These are phyloP conservation scores for Sedum album DNA, from an alignment of 164 flowering plant species.

Conservation along the genomic window DNA sequence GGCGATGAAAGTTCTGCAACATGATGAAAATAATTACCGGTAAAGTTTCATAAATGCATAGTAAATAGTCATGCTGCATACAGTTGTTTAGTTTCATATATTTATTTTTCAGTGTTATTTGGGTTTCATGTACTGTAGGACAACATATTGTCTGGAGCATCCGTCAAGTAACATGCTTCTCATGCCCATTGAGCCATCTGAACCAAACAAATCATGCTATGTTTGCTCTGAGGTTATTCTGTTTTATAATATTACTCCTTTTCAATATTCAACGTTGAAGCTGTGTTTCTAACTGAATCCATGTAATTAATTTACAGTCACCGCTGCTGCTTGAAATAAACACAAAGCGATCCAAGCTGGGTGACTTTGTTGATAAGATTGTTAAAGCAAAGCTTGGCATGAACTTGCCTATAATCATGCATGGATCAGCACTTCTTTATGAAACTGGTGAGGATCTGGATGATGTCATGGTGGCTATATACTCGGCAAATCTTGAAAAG, in stretches of 20 bases:
- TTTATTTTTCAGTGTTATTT: conserved; percentile 3
- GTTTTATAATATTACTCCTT: background rate
- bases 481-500: conserved; percentile 82
- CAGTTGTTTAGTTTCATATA: background rate
- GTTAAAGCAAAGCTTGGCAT: conserved; percentile 88
- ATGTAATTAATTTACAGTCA: conserved; percentile 40
- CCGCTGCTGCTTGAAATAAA: conserved; percentile 78
- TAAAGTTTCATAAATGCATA: conserved; percentile 9
- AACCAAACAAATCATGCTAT: conserved; percentile 83
- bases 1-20: conserved; percentile 85
- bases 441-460: conserved; percentile 98
- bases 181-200: conserved; percentile 95
- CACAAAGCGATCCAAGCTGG: conserved; percentile 56
- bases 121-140: conserved; percentile 32
- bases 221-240: conserved; percentile 82
- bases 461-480: conserved; percentile 59
- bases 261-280: background rate
- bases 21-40: conserved; percentile 60
- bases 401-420: conserved; percentile 76
- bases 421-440: conserved; percentile 74
- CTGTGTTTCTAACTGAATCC: conserved; percentile 11
- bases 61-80: background rate
- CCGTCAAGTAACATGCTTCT: conserved; percentile 74
- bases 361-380: conserved; percentile 85
- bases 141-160: conserved; percentile 82